A percentile compares a stretch with the other conserved stretches of the same genome.
These are phyloP conservation scores for Psilocybe azurescens DNA, from an alignment of 768 basidiomycete genomes.

Conservation along the genomic window DNA sequence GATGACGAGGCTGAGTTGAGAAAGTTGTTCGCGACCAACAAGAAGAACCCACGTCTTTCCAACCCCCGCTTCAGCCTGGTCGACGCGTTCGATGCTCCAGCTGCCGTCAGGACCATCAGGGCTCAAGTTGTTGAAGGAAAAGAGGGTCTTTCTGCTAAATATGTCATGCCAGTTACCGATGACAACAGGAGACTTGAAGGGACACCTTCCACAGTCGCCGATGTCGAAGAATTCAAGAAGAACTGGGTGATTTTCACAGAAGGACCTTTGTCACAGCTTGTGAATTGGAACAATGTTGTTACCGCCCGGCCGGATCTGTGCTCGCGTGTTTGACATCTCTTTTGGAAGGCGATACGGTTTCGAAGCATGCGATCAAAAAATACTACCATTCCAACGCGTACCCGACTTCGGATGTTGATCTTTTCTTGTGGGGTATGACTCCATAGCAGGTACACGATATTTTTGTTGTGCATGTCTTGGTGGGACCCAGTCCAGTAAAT, in stretches of 20 bases:
- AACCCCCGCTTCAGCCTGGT: constrained; percentile 63
- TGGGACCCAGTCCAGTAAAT: constrained; percentile 38
- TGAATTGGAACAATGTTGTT: constrained; percentile 70
- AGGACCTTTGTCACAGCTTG: constrained; percentile 60
- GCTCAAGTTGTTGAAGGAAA: constrained; percentile 53
- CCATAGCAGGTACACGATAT: constrained; percentile 49
- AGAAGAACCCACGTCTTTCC: constrained; percentile 45
- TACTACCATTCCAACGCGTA: constrained; percentile 59
- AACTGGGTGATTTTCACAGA: constrained; percentile 71
- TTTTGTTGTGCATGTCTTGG: not conserved
- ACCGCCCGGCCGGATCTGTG: constrained; percentile 66
- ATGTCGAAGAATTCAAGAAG: constrained; percentile 63
- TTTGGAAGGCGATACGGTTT: constrained; percentile 49
- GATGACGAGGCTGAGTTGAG: constrained; percentile 62
- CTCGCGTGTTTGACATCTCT: constrained; percentile 61
- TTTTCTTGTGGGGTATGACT: constrained; percentile 66
- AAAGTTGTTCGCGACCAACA: constrained; percentile 60
- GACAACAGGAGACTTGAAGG: constrained; percentile 54
- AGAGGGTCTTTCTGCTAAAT: constrained; percentile 48
- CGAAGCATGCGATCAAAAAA: constrained; percentile 62
- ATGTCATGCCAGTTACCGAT: constrained; percentile 56
- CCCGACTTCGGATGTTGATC: constrained; percentile 66
- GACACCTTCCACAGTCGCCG: constrained; percentile 49
- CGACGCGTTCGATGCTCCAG: constrained; percentile 58
- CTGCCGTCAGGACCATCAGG: constrained; percentile 49